Evolutionary conservation across 2,329 filamentous ascomycete genomes (phyloP).

Genomic region (Paecilomyces dactylethromorphus): DNA sequence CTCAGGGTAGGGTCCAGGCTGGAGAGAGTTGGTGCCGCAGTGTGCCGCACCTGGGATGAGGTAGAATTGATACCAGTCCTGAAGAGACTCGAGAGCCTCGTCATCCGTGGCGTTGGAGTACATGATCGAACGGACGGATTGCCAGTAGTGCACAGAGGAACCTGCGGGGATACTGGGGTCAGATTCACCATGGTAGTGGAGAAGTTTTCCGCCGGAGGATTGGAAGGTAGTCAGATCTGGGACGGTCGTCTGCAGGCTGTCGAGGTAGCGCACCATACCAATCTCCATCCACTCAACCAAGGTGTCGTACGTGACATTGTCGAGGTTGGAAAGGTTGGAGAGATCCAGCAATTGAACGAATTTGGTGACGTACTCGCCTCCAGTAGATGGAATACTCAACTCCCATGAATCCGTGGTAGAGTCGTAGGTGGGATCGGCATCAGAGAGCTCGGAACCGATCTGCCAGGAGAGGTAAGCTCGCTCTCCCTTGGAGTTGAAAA

Average conservation of each 20-base stretch:
- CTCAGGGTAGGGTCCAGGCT: slow-evolving; percentile 42
- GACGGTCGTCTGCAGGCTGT: slow-evolving; percentile 48
- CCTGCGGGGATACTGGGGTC: slow-evolving; percentile 48
- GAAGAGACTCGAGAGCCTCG: slow-evolving; percentile 35
- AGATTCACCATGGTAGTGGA: slow-evolving; percentile 55
- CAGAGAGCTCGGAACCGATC: slow-evolving; percentile 21
- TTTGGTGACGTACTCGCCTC: slow-evolving; percentile 25
- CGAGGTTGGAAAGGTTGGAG: slow-evolving; percentile 35
- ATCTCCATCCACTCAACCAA: slow-evolving; percentile 49
- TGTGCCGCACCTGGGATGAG: slow-evolving; percentile 50
- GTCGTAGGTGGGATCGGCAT: slow-evolving; percentile 31
- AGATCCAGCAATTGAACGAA: slow-evolving; percentile 29
- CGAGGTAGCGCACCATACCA: slow-evolving; percentile 43
- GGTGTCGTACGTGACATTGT: slow-evolving; percentile 50
- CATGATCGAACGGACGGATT: slow-evolving; percentile 48
- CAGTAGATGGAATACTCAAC: slow-evolving; percentile 24
- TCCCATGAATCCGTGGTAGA: slow-evolving; percentile 22
- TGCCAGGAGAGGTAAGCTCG: slow-evolving; percentile 36
- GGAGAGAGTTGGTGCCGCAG: slow-evolving; percentile 41
- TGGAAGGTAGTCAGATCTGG: slow-evolving; percentile 49
- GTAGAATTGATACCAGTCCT: slow-evolving; percentile 51
- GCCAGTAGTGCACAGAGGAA: slow-evolving; percentile 50
- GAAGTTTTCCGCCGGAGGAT: slow-evolving; percentile 46
- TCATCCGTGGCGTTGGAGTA: slow-evolving; percentile 35
- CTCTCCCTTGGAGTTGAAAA: slow-evolving; percentile 27